A percentile compares a stretch with the other conserved stretches of the same genome.
Evolutionary conservation across 768 basidiomycete genomes (phyloP).

Genomic region (Naganishia vishniacii): DNA sequence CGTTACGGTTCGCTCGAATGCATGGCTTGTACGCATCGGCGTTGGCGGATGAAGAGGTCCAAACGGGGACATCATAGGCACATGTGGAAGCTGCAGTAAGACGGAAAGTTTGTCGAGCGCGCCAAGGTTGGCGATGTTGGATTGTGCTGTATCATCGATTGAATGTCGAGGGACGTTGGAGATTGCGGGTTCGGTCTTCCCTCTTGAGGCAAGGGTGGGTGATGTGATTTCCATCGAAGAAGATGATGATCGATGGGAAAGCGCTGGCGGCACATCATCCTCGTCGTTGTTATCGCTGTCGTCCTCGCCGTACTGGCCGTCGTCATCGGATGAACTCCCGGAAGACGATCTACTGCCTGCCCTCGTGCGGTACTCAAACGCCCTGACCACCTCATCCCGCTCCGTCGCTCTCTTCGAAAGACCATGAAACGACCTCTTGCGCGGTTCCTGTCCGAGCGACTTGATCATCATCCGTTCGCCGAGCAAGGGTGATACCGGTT

Average conservation of each 20-base stretch:
- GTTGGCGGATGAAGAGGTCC: too few relatives aligned
- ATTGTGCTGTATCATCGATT: neutral
- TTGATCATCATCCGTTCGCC: too few relatives aligned
- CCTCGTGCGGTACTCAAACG: neutral
- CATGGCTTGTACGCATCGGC: too few relatives aligned
- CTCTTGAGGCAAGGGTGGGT: neutral
- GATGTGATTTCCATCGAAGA: neutral
- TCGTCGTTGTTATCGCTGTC: neutral
- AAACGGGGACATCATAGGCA: too few relatives aligned
- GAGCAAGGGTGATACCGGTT: too few relatives aligned
- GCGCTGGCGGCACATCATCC: neutral
- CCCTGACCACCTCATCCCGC: neutral
- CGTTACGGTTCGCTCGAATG: neutral
- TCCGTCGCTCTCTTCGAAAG: too few relatives aligned
- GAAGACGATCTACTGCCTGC: neutral
- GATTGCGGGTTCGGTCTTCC: neutral
- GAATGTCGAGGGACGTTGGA: neutral
- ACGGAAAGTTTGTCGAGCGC: too few relatives aligned
- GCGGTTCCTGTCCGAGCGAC: too few relatives aligned
- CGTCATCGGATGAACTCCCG: neutral
- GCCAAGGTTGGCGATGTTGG: too few relatives aligned
- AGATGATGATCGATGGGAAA: neutral
- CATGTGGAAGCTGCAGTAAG: neutral
- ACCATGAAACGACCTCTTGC: too few relatives aligned
- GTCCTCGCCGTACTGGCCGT: neutral